phyloP scores from a whole-genome alignment of 2,329 filamentous ascomycete species.

The Cercospora zeae-maydis region DNA sequence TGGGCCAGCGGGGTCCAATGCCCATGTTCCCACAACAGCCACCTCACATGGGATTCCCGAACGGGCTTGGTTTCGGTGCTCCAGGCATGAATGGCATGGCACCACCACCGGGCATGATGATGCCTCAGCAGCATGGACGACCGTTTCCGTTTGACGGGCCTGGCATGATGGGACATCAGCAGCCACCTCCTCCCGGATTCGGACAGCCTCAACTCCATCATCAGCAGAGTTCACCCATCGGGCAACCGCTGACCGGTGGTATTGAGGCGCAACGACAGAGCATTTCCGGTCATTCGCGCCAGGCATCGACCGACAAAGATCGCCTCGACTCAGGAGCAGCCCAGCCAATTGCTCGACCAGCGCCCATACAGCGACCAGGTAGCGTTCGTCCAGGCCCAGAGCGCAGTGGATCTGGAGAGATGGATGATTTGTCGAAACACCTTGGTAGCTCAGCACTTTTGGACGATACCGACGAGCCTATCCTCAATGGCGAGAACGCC shows the following conservation, averaged over 20 bases:
- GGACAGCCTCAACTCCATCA: constrained; percentile 40
- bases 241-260: constrained; percentile 28
- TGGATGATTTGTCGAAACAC: constrained; percentile 55
- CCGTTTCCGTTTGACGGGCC: constrained; percentile 52
- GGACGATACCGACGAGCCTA: constrained; percentile 63
- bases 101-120: constrained; percentile 53
- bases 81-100: constrained; percentile 55
- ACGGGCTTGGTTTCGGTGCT: constrained; percentile 45
- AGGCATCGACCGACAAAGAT: constrained; percentile 62
- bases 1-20: constrained; percentile 52
- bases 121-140: constrained; percentile 46
- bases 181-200: constrained; percentile 51
- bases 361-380: constrained; percentile 82
- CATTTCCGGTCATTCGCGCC: constrained; percentile 62
- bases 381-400: constrained; percentile 57
- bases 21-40: constrained; percentile 54
- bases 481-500: constrained; percentile 44
- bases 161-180: constrained; percentile 18
- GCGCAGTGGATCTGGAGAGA: constrained; percentile 47
- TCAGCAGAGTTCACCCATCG: constrained; percentile 34
- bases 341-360: constrained; percentile 75
- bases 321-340: constrained; percentile 60
- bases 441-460: constrained; percentile 88
- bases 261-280: constrained; percentile 40
- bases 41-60: constrained; percentile 47